phyloP scores from a whole-genome alignment of 805 yeast species.

The Tetrapisispora fleetii region DNA sequence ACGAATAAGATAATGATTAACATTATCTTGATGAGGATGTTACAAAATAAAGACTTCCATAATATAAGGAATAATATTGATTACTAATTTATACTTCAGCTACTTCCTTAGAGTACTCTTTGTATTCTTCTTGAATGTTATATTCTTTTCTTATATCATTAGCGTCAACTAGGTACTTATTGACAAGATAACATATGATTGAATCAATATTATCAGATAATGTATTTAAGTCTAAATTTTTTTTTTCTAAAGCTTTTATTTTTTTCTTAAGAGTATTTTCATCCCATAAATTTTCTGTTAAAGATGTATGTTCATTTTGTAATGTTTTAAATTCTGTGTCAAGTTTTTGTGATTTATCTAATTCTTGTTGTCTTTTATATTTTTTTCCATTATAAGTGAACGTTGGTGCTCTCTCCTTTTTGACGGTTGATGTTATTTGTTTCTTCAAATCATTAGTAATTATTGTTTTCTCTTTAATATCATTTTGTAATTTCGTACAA shows the following conservation, averaged over 20 bases:
- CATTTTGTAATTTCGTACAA: slow-evolving; percentile 4
- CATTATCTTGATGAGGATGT: too few species aligned
- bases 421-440: not conserved
- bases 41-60: too few species aligned
- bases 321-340: slow-evolving; percentile 6
- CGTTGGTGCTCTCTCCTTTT: not conserved
- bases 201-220: slow-evolving; percentile 36
- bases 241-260: slow-evolving; percentile 3
- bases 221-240: slow-evolving; percentile 7
- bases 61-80: too few species aligned
- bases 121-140: slow-evolving; percentile 36
- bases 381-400: not conserved
- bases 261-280: slow-evolving; percentile 7
- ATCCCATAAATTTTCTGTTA: slow-evolving; percentile 15
- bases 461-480: slow-evolving; percentile 8
- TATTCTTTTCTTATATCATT: slow-evolving; percentile 31
- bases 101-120: not conserved
- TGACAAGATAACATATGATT: slow-evolving; percentile 30
- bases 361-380: slow-evolving; percentile 3
- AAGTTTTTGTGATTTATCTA: slow-evolving; percentile 7
- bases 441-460: not conserved
- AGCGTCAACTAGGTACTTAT: slow-evolving; percentile 23
- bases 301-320: not conserved
- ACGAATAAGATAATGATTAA: too few species aligned
- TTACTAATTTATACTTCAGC: not conserved